Evolutionary conservation across 441 rosid genomes (phyloP), one percentile per base, ranked within the genome.

Genomic region (Gossypium lobatum): DNA sequence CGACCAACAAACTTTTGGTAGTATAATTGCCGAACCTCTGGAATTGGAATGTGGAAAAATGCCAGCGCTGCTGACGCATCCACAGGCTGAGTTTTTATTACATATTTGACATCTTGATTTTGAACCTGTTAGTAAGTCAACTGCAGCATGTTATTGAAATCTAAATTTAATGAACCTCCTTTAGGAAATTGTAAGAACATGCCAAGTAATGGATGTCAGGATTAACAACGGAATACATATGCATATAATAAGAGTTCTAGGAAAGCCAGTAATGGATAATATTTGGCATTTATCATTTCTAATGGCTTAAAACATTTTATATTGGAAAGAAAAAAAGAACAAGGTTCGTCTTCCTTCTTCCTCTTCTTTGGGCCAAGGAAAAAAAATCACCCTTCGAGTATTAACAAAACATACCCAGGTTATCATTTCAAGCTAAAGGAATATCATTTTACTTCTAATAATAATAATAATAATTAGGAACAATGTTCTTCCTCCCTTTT

Each of bases 41-140:
- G 85, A 54, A 93, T 86, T 31, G 97, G 95, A 70, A 94, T 90
- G 74, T 94, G 98, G 86, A 94, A 94, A 77, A 94, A 94, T 37
- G 89, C 87, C 70, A 94, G 31, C 5, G 91, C 88, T 14, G 92
- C 89, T 25, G 79, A 58, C 8, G 31, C 57, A 71, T 66, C 63
- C 1, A 55, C 42, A 46, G 45, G 42, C 26, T 9, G 61, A 79
- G 67, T 39, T 59, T 57, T 81, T 17, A 18, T 23, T 62, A 64
- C 54, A 67, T 65, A 61, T 77, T 58, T 63, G 26, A 46, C 18
- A 39, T 59, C 82, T 76, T 76, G 80, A 25, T 77, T 84, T 75
- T 76, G 73, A 18, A 72, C 89, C 89, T 87, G 90, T 81, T 86
- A 81, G 71, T 42, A 55, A 77, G 81, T 79, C 74, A 81, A 81